Evolutionary conservation across 345 rosid species (phyloP).

Genomic region (Stellera chamaejasme): DNA sequence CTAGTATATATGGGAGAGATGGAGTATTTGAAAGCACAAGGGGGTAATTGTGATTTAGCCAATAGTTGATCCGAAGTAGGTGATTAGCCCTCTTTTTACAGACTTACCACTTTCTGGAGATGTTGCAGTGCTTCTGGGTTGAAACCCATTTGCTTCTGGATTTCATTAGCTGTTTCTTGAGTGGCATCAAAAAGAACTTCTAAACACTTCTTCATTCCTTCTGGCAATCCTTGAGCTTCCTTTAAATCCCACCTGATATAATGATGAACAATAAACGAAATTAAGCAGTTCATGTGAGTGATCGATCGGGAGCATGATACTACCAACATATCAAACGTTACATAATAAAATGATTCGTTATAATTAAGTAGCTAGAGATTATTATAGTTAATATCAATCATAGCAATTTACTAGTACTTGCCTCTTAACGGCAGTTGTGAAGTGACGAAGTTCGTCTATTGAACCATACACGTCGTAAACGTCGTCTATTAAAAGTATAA

Average conservation of each 20-base stretch:
- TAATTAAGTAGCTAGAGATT: too few relatives aligned
- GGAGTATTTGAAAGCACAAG: too few relatives aligned
- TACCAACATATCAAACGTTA: not conserved
- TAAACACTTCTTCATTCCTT: constrained; percentile 40
- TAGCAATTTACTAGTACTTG: not conserved
- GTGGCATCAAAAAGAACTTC: constrained; percentile 22
- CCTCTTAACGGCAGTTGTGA: constrained; percentile 40
- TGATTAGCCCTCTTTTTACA: not conserved
- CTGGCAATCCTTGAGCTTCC: constrained; percentile 24
- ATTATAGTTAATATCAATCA: too few relatives aligned
- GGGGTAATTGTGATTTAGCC: too few relatives aligned
- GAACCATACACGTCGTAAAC: constrained; percentile 50
- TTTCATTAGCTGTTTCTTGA: constrained; percentile 30
- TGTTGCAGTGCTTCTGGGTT: constrained; percentile 14
- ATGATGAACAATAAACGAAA: too few relatives aligned
- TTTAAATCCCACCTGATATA: constrained; percentile 30
- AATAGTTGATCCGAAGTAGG: too few relatives aligned
- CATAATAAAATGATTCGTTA: too few relatives aligned
- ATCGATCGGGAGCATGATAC: too few relatives aligned
- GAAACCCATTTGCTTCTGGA: constrained; percentile 21
- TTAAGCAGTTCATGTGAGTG: too few relatives aligned
- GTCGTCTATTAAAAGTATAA: constrained; percentile 40
- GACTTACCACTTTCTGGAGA: constrained; percentile 33
- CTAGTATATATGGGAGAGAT: too few relatives aligned
- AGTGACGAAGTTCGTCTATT: constrained; percentile 29